phyloP scores from a whole-genome alignment of 2,329 filamentous ascomycete species.

The Fusarium mexicanum region DNA sequence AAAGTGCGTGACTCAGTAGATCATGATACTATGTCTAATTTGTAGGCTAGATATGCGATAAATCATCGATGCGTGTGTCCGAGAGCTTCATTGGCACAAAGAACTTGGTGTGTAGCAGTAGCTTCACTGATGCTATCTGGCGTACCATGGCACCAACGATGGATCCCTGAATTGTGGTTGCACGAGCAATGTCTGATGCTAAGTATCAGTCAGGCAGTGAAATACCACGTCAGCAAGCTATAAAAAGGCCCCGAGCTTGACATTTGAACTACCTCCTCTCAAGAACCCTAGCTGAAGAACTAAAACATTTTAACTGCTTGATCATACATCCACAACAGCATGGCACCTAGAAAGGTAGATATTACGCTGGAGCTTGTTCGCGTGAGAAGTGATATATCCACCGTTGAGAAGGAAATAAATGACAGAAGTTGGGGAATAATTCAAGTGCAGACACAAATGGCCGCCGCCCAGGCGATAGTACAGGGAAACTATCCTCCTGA shows the following conservation, averaged over 20 bases:
- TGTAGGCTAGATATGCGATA: neutral
- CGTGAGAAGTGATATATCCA: neutral
- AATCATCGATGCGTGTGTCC: fast-evolving
- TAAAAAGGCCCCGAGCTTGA: neutral
- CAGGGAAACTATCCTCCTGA: neutral
- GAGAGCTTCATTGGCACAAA: fast-evolving
- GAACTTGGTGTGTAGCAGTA: neutral
- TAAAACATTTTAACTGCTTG: fast-evolving
- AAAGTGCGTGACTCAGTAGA: neutral
- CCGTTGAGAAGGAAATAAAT: neutral
- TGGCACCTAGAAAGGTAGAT: neutral
- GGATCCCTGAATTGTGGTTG: fast-evolving
- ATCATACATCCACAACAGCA: fast-evolving
- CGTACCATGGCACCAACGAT: neutral
- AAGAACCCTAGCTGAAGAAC: neutral
- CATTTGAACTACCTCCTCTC: fast-evolving
- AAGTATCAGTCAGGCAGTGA: neutral
- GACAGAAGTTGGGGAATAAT: neutral
- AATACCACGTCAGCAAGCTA: fast-evolving
- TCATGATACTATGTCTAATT: neutral
- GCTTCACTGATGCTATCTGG: neutral
- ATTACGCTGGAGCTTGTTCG: neutral
- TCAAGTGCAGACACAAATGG: neutral
- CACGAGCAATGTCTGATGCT: neutral
- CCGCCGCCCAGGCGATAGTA: neutral